Conservation (phyloP, 192 early-diverging fungal species). For the Lobosporangium transversale region DNA sequence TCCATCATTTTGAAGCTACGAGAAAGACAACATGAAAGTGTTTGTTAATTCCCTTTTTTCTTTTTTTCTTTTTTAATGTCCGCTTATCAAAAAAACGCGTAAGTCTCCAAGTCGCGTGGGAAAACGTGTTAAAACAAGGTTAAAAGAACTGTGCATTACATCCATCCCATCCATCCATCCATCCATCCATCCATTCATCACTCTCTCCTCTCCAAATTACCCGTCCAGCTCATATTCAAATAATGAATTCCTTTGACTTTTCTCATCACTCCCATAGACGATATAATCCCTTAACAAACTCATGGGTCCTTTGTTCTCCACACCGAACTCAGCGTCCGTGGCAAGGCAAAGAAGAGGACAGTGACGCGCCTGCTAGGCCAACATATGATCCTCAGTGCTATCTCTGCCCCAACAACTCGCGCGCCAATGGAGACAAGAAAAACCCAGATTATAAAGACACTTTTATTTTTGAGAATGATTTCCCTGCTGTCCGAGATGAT, state of each 20-base stretch:
- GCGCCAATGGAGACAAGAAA: constrained; percentile 67
- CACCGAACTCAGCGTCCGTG: constrained; percentile 95
- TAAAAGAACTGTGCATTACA: no score
- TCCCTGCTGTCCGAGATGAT: constrained; percentile 79
- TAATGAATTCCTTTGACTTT: constrained; percentile 56
- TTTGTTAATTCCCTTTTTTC: not conserved
- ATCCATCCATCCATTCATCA: no score
- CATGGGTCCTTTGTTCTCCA: constrained; percentile 97
- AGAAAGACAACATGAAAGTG: not conserved
- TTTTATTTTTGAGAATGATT: constrained; percentile 93
- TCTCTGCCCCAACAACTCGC: constrained; percentile 87
- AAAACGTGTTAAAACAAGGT: no score
- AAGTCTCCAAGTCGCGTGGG: no score
- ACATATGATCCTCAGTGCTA: constrained; percentile 85
- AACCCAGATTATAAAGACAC: constrained; percentile 88
- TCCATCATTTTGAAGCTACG: constrained; percentile 18
- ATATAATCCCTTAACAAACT: constrained; percentile 90
- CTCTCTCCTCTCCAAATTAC: not conserved
- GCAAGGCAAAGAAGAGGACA: constrained; percentile 79
- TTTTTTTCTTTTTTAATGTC: constrained; percentile 2
- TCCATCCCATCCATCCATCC: no score
- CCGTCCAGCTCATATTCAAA: not conserved
- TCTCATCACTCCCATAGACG: constrained; percentile 79
- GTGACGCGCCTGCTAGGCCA: constrained; percentile 55
- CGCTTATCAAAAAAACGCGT: no score